Evolutionary conservation across 2,329 filamentous ascomycete genomes (phyloP), one percentile per base, ranked within the genome.

Genomic region (Anisogramma anomala): DNA sequence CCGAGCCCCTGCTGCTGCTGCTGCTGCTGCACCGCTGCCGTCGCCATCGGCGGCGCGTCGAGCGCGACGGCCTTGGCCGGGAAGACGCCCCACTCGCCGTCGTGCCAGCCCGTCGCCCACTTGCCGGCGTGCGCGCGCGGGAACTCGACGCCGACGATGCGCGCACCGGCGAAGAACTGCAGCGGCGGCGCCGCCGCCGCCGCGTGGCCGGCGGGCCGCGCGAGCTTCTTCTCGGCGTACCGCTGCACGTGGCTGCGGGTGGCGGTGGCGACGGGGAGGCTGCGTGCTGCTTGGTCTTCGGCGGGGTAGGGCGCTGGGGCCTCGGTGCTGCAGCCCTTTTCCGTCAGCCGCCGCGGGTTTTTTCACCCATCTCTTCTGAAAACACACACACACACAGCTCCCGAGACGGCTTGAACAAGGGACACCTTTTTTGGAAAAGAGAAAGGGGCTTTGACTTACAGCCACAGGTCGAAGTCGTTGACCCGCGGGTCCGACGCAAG

Each of bases 81-180:
- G 38, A 72, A 64, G 1, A 66, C 68, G 0, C 68, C 71, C 31
- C 64, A 65, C 2, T 60, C 51, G 0, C 69, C 71, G 45, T 76
- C 71, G 46, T 77, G 71, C 63, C 71, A 74, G 2, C 68, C 72
- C 42, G 72, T 61, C n/a, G 64, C 65, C 71, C 71, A 77, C 49
- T 74, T 72, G 11, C 72, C 72, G 3, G 62, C 57, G 50, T 72
- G 72, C 50, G 64, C 65, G 8, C 58, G 53, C 0, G 69, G 71
- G 52, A 71, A 76, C 28, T 64, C 60, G 20, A 77, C 55, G 0
- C 71, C 72, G 1, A 67, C 62, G 17, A 77, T 60, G 33, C 58
- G 62, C 1, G 69, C 69, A 1, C 70, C 71, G 11, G 63, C 58
- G 27, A 63, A 42, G 41, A 67, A 67, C 39, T 58, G 55, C n/a